A percentile compares a stretch with the other conserved stretches of the same genome.
phyloP scores from a whole-genome alignment of 177 flowering plant genomes.

The Vitis hybrid region DNA sequence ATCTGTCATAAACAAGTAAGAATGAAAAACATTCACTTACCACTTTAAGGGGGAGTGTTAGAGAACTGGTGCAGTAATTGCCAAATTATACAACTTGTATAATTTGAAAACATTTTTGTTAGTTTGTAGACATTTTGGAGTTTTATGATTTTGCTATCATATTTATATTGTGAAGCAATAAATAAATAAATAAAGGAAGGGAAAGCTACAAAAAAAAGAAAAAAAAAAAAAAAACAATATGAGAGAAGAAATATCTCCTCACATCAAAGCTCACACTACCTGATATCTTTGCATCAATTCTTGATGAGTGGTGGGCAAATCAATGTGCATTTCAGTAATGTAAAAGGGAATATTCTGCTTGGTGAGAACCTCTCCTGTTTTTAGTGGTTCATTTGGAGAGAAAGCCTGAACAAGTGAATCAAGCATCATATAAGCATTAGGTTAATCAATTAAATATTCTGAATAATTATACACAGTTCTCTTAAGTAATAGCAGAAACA shows the following conservation, averaged over 20 bases:
- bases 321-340: conserved; percentile 40
- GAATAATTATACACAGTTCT: background rate
- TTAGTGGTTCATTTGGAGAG: conserved; percentile 74
- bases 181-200: background rate
- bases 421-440: background rate
- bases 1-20: no score
- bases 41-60: no score
- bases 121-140: no score
- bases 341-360: conserved; percentile 75
- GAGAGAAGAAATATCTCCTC: background rate
- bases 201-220: background rate
- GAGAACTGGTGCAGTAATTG: no score
- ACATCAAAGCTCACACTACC: conserved; percentile 41
- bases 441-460: no score
- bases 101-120: no score
- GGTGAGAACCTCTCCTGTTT: conserved; percentile 72
- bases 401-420: conserved; percentile 53
- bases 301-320: conserved; percentile 52
- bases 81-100: no score
- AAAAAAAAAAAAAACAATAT: no score
- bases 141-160: no score
- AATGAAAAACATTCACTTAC: no score
- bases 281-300: conserved; percentile 79
- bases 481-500: background rate
- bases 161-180: no score